phyloP scores from a whole-genome alignment of 805 yeast genomes.

The Wickerhamiella spandovensis region DNA sequence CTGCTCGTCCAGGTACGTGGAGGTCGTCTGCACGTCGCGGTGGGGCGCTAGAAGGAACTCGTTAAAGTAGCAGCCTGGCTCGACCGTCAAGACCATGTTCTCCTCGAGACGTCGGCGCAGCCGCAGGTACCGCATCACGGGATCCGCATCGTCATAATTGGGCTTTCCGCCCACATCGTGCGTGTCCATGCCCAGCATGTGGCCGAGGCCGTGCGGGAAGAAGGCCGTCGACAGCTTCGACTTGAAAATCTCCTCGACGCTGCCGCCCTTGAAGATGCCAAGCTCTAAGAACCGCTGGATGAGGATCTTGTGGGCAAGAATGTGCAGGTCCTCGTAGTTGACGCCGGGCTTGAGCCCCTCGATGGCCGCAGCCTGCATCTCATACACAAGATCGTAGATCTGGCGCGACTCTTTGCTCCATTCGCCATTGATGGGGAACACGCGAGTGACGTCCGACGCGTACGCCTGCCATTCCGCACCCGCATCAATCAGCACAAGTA shows the following conservation, averaged over 20 bases:
- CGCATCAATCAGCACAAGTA: slow-evolving; percentile 75
- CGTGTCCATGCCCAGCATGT: slow-evolving; percentile 84
- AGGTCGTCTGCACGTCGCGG: slow-evolving; percentile 28
- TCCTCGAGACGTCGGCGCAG: slow-evolving; percentile 56
- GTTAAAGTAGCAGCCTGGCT: slow-evolving; percentile 89
- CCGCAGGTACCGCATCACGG: slow-evolving; percentile 63
- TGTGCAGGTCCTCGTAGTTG: slow-evolving; percentile 73
- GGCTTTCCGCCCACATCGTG: slow-evolving; percentile 92
- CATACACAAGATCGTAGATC: slow-evolving; percentile 63
- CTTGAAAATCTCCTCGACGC: slow-evolving; percentile 52
- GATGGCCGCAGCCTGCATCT: slow-evolving; percentile 72
- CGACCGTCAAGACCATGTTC: slow-evolving; percentile 86
- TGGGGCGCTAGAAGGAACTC: slow-evolving; percentile 62
- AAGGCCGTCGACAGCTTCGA: slow-evolving; percentile 65
- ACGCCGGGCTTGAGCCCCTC: slow-evolving; percentile 67
- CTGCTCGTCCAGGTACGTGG: slow-evolving; percentile 47
- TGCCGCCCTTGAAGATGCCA: slow-evolving; percentile 54
- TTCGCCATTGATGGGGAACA: slow-evolving; percentile 82
- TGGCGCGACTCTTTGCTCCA: slow-evolving; percentile 81
- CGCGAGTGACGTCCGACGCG: slow-evolving; percentile 88
- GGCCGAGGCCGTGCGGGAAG: slow-evolving; percentile 95
- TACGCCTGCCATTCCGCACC: slow-evolving; percentile 96
- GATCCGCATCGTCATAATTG: slow-evolving; percentile 73
- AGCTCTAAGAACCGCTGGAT: slow-evolving; percentile 55
- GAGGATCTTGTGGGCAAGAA: slow-evolving; percentile 64